Percentiles rank a stretch among this genome's conserved stretches.
These are phyloP conservation scores for Sclerotinia nivalis DNA, from an alignment of 2,329 filamentous ascomycete genomes.

Conservation along the genomic window DNA sequence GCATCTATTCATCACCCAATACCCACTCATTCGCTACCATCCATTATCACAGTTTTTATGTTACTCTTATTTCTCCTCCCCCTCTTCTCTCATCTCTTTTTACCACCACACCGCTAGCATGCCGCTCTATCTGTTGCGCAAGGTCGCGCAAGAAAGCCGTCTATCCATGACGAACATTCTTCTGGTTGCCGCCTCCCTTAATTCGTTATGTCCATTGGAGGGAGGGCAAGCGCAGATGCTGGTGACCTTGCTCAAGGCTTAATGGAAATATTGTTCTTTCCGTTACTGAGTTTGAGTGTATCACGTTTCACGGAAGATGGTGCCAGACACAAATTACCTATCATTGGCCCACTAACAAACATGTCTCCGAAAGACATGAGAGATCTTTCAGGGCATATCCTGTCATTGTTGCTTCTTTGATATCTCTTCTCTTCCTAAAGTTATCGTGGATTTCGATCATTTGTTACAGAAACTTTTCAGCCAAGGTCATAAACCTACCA, in stretches of 20 bases:
- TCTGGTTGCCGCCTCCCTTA: constrained; percentile 1
- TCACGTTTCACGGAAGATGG: constrained; percentile 17
- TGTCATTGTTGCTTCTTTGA: constrained; percentile 13
- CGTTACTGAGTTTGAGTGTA: not conserved
- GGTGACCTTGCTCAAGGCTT: constrained; percentile 10
- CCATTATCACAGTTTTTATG: not conserved
- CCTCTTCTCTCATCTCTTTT: constrained; percentile 7
- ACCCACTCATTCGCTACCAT: not conserved
- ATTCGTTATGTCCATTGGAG: constrained; percentile 8
- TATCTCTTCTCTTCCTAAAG: constrained; percentile 7
- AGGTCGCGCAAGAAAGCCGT: constrained; percentile 13
- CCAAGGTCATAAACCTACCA: constrained; percentile 20
- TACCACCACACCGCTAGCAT: constrained; percentile 12
- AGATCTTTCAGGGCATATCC: constrained; percentile 19
- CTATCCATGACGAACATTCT: constrained; percentile 9
- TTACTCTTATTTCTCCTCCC: not conserved
- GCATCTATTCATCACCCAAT: not conserved
- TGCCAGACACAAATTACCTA: constrained; percentile 3
- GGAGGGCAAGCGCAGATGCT: constrained; percentile 14
- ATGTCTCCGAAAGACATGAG: constrained; percentile 2
- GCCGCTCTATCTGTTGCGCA: constrained; percentile 13
- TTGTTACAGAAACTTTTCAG: constrained; percentile 11
- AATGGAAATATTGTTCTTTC: constrained; percentile 1
- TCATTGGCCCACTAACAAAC: constrained; percentile 14
- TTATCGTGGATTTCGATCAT: constrained; percentile 23